Conservation (phyloP, 2,329 filamentous ascomycete genomes). For the Didymella arachidicola region DNA sequence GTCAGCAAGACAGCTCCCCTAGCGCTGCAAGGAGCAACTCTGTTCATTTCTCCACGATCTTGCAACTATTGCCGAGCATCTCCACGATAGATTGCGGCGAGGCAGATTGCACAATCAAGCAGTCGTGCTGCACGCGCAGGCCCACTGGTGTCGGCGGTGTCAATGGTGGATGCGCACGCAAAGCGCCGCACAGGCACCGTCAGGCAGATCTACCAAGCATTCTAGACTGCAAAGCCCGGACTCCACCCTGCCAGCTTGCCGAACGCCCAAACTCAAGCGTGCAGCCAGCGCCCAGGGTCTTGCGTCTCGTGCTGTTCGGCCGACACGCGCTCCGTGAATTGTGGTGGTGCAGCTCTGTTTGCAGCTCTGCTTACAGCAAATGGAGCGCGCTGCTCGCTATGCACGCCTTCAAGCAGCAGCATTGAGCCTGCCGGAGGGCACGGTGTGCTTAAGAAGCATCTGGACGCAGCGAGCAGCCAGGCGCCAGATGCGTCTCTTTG, state of each 20-base stretch:
- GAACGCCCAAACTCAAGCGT: constrained; percentile 13
- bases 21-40: constrained; percentile 18
- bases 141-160: constrained; percentile 11
- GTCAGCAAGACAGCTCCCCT: constrained; percentile 12
- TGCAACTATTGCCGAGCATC: constrained; percentile 14
- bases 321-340: not conserved
- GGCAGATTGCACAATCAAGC: constrained; percentile 11
- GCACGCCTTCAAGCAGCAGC: constrained; percentile 1
- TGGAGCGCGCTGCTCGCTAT: not conserved
- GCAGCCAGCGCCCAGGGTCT: constrained; percentile 7
- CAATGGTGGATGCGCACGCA: constrained; percentile 8
- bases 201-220: constrained; percentile 22
- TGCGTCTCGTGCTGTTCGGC: constrained; percentile 9
- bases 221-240: constrained; percentile 21
- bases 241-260: constrained; percentile 14
- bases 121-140: constrained; percentile 16
- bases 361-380: constrained; percentile 12
- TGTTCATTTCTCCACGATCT: constrained; percentile 20
- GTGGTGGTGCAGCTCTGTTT: not conserved
- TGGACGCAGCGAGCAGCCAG: constrained; percentile 10
- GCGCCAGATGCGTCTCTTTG: constrained; percentile 23
- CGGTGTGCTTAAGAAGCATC: constrained; percentile 5
- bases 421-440: not conserved
- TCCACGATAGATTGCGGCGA: constrained; percentile 18
- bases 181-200: constrained; percentile 13